Percentiles rank a stretch among this genome's conserved stretches.
Conservation (phyloP, 2,329 filamentous ascomycete genomes). For the Sporothrix pseudoabietina region DNA sequence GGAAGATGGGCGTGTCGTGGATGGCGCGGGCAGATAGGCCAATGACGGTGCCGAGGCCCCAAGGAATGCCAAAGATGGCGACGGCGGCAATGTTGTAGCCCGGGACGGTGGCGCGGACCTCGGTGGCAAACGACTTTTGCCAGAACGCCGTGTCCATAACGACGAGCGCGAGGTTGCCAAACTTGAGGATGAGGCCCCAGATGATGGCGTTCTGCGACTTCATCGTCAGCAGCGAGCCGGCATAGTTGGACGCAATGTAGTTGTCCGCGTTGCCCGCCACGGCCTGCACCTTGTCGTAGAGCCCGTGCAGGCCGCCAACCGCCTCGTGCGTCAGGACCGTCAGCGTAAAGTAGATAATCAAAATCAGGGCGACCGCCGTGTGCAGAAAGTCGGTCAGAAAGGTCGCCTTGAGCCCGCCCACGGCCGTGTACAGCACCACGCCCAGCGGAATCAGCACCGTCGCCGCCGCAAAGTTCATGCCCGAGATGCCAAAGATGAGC, state of each 20-base stretch:
- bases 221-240: slow-evolving; percentile 45
- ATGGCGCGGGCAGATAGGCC: slow-evolving; percentile 42
- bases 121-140: slow-evolving; percentile 52
- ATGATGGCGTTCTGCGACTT: slow-evolving; percentile 43
- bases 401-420: slow-evolving; percentile 45
- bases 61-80: slow-evolving; percentile 45
- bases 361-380: slow-evolving; percentile 45
- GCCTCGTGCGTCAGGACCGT: slow-evolving; percentile 39
- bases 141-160: slow-evolving; percentile 57
- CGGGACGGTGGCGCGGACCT: slow-evolving; percentile 44
- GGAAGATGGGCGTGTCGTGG: slow-evolving; percentile 37
- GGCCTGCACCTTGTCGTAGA: slow-evolving; percentile 45
- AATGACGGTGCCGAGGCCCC: slow-evolving; percentile 43
- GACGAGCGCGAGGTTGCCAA: slow-evolving; percentile 53
- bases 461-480: slow-evolving; percentile 47
- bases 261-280: slow-evolving; percentile 38
- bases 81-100: slow-evolving; percentile 41
- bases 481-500: slow-evolving; percentile 46
- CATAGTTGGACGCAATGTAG: slow-evolving; percentile 41
- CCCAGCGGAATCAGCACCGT: slow-evolving; percentile 46
- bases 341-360: slow-evolving; percentile 47
- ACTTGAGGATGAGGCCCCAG: slow-evolving; percentile 51
- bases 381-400: slow-evolving; percentile 49
- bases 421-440: slow-evolving; percentile 46
- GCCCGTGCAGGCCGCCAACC: slow-evolving; percentile 41